These are phyloP conservation scores for Colletotrichum sansevieriae DNA, from an alignment of 2,329 filamentous ascomycete genomes.

Conservation along the genomic window DNA sequence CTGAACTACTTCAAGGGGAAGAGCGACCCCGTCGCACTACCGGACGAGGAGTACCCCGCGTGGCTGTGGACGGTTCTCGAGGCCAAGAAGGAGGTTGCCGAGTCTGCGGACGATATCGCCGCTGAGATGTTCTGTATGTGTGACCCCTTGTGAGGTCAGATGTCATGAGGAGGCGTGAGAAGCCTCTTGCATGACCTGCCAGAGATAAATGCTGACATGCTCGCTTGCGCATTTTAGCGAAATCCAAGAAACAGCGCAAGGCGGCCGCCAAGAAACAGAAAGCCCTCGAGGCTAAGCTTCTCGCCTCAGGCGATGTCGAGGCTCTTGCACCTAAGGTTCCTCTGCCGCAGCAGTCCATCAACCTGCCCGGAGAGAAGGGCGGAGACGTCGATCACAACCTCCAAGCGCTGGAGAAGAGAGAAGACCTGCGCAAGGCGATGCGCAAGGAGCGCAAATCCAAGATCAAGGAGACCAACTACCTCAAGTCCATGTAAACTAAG, in stretches of 20 bases:
- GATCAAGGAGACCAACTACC: constrained; percentile 90
- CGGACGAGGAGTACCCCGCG: constrained; percentile 81
- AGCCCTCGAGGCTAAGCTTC: constrained; percentile 67
- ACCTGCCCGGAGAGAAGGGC: constrained; percentile 70
- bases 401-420: constrained; percentile 63
- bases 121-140: constrained; percentile 85
- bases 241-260: constrained; percentile 85
- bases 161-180: neutral
- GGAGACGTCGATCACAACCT: constrained; percentile 60
- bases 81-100: constrained; percentile 66
- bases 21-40: constrained; percentile 78
- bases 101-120: constrained; percentile 64
- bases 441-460: constrained; percentile 78
- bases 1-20: constrained; percentile 83
- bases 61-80: constrained; percentile 85
- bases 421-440: constrained; percentile 78
- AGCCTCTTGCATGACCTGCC: neutral
- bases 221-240: constrained; percentile 64
- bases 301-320: constrained; percentile 75
- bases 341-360: constrained; percentile 81
- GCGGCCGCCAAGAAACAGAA: constrained; percentile 76
- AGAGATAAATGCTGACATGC: constrained; percentile 22
- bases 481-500: constrained; percentile 77
- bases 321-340: constrained; percentile 78
- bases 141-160: constrained; percentile 1